A percentile compares a stretch with the other conserved stretches of the same genome.
These are phyloP conservation scores for Pythium sp. DNA, from an alignment of 352 stramenopile species.

Conservation along the genomic window DNA sequence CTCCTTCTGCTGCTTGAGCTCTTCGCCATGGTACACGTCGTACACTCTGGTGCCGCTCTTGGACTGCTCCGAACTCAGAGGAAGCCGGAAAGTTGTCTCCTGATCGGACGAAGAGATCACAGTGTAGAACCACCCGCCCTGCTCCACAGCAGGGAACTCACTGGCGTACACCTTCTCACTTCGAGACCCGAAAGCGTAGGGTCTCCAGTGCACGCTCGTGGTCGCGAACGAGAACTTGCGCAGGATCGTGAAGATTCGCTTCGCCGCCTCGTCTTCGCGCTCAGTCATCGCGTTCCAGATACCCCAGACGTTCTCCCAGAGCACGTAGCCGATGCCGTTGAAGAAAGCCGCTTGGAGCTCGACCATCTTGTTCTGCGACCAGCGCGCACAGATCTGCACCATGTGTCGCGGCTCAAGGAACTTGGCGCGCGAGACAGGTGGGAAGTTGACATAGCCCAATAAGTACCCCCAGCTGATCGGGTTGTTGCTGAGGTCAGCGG, in stretches of 20 bases:
- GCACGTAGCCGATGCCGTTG: slow-evolving; percentile 82
- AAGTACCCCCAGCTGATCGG: slow-evolving; percentile 85
- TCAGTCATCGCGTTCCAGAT: slow-evolving; percentile 83
- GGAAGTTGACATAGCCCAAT: slow-evolving; percentile 61
- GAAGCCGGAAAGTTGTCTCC: slow-evolving; percentile 28
- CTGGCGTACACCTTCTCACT: slow-evolving; percentile 39
- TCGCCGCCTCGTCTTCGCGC: slow-evolving; percentile 60
- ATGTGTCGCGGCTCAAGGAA: slow-evolving; percentile 82
- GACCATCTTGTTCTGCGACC: slow-evolving; percentile 64
- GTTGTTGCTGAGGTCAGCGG: slow-evolving; percentile 60
- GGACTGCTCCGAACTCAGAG: slow-evolving; percentile 24
- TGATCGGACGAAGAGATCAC: slow-evolving; percentile 49
- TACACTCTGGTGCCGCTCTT: slow-evolving; percentile 32
- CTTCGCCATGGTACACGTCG: slow-evolving; percentile 61
- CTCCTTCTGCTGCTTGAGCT: slow-evolving; percentile 25
- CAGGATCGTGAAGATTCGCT: slow-evolving; percentile 63
- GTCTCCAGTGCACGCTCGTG: slow-evolving; percentile 44
- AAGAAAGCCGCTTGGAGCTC: slow-evolving; percentile 80
- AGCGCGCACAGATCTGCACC: slow-evolving; percentile 79
- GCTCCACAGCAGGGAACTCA: slow-evolving; percentile 33
- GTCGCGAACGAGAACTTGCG: slow-evolving; percentile 52
- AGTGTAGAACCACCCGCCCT: slow-evolving; percentile 47
- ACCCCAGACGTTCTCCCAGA: slow-evolving; percentile 89
- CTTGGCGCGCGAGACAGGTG: slow-evolving; percentile 66
- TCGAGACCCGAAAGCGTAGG: slow-evolving; percentile 33